Base-by-base conservation (phyloP, 2,329 filamentous ascomycete genomes). In the Alternaria incomplexa region DNA sequence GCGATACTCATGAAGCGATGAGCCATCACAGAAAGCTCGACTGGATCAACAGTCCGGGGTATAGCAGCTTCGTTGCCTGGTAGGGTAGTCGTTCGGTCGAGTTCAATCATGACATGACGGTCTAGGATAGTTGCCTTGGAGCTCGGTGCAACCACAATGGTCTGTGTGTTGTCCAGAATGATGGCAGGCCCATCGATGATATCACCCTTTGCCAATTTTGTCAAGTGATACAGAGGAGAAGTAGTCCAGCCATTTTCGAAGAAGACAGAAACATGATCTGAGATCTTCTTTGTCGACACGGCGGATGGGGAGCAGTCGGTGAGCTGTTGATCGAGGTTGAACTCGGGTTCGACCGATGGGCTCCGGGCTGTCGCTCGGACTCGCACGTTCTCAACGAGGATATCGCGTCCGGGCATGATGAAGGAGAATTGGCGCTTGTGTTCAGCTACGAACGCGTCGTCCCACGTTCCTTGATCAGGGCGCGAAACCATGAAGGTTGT, bases 391-490 rank as follows among this genome's bases (percentile, higher is more conserved):
- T 83, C 83, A 2, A 84, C 76, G 0, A 83, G 65, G 11, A 84
- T 81, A 2, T 79, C 71, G 7, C 81, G 75, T n/a, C 67, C 65
- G 23, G 72, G 73, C 55, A 78, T 76, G 65, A 77, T 76, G 65
- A 84, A 84, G 0, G 79, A 79, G 23, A 84, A 84, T 58, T 84
- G 81, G 17, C 80, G 78, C 2, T 75, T 74, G 30, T 84, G 82
- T 36, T 76, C 71, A 1, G 71, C 72, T 0, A 69, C 75, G 32
- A 84, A 84, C 1, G 70, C 72, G 1, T 73, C 62, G n/a, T 63
- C 71, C 46, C 80, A 83, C 13, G 79, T 78, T 8, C 72, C 72
- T 1, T 74, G 56, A 17, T 67, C 68, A 5, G 77, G 73, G 23
- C 66, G 64, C 1, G 76, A 60, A 4, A 84, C 81, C 78, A 83